Evolutionary conservation across 129 eudicot genomes (phyloP), one percentile per base, ranked within the genome.

Genomic region (Ambrosia trifida): DNA sequence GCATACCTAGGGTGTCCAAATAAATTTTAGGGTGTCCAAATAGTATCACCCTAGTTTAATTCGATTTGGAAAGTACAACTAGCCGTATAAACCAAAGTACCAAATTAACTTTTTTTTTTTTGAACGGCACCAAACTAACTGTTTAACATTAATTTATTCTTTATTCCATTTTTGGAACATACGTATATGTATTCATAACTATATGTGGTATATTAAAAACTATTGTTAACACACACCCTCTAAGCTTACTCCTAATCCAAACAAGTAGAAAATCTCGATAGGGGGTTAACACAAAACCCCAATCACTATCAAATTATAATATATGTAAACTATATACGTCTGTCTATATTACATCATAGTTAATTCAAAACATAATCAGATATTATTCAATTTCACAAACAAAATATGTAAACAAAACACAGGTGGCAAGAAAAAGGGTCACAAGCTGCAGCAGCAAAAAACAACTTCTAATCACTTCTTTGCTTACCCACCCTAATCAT

Each of bases 321-420:
- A 77, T 75, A 74, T 73, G 73, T 66, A 73, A 62, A 51, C 69
- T 66, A 54, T 44, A 66, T 63, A 80, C 81, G 52, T 77, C 82
- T 86, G 52, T 77, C 82, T 86, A 84, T 70, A 75, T 75, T 84
- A 89, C 90, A 80, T 78, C 75, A 28, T 72, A 67, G 80, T 73
- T 50, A 73, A 71, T 63, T 64, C 66, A 38, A 79, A 73, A 77
- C 75, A 64, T 58, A 64, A 82, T 77, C 82, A 82, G 79, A 73
- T 82, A 73, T 79, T 78, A 80, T 79, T 66, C 63, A 54, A 52
- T 66, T 69, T 74, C 81, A 73, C 73, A 67, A 59, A 68, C 68
- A 66, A 59, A 54, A 75, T 52, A 78, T 44, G 82, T 80, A 73
- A 73, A 60, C 76, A 83, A 75, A 80, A 63, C 64, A 82, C 49